Percentiles rank a stretch among this genome's conserved stretches.
These are phyloP conservation scores for Trichoderma semiorbis DNA, from an alignment of 2,329 filamentous ascomycete species.

Conservation along the genomic window DNA sequence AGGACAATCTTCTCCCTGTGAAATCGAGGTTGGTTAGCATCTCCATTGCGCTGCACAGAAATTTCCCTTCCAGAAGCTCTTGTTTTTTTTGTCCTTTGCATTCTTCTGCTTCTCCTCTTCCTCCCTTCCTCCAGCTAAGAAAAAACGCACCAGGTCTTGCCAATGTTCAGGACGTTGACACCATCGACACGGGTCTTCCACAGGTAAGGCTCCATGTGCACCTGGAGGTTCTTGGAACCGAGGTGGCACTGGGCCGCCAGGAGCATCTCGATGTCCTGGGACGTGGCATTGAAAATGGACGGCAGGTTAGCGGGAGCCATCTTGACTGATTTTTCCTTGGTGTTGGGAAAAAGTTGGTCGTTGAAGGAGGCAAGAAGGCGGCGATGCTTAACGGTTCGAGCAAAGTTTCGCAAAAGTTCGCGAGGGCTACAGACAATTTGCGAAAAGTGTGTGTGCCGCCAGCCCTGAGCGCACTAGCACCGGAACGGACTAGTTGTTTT, in stretches of 20 bases:
- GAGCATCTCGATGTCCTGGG: constrained; percentile 99
- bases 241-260: constrained; percentile 95
- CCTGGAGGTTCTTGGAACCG: constrained; percentile 98
- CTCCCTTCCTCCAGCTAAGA: neutral
- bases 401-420: constrained; percentile 41
- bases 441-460: constrained; percentile 41
- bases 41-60: neutral
- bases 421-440: constrained; percentile 35
- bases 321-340: constrained; percentile 52
- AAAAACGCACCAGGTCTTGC: constrained; percentile 90
- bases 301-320: constrained; percentile 96
- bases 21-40: constrained; percentile 16
- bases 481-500: constrained; percentile 22
- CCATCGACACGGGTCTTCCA: constrained; percentile 99
- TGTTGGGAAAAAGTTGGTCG: constrained; percentile 28
- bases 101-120: neutral
- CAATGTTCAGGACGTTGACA: constrained; percentile 98
- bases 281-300: constrained; percentile 92
- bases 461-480: constrained; percentile 35
- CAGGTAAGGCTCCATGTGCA: constrained; percentile 99
- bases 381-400: constrained; percentile 23
- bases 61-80: neutral
- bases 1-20: constrained; percentile 98
- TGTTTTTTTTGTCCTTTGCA: too few relatives aligned
- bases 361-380: constrained; percentile 25